Base-by-base conservation (phyloP, 2,329 filamentous ascomycete genomes). In the Microsporum audouinii region DNA sequence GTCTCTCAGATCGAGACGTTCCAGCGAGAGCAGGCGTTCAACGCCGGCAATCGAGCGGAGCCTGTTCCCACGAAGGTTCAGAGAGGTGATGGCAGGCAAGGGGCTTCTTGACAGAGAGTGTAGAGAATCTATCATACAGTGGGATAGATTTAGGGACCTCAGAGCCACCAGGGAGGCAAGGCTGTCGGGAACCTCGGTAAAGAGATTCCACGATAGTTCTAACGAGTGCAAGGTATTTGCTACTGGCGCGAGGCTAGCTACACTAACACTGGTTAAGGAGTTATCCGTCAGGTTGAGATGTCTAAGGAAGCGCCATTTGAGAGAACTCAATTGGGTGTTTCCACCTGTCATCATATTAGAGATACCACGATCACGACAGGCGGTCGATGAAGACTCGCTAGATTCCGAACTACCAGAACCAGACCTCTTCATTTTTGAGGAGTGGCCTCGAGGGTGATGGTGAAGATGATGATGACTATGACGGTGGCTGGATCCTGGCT, bases 91-190 rank as follows among this genome's bases (percentile, higher is more conserved):
- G 23, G 94, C 92, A 33, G 94, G 92, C 3, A 99, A 80, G 10
- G 94, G 90, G 68, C 88, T 94, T 65, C 88, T 85, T 1, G 86
- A 86, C 47, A 99, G 79, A 1, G 92, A 96, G 68, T 95, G 88
- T 61, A 99, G 80, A 14, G 91, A 94, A 67, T 92, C 89, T 65
- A 99, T 97, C 91, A 97, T 96, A 80, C 92, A 97, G 69, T 95
- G 88, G 2, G 92, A 95, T 31, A 99, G 80, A 69, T 99, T 97
- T 60, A 99, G 78, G 29, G 94, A 91, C 65, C 91, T 86, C n/a
- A 99, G 82, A 33, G 90, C 87, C 23, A 90, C 91, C 62, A 99
- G 79, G 7, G 84, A 88, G 10, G 91, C 88, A 61, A 99, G 78
- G 68, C 89, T 94, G 72, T 97, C 94, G 0, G 94, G 94, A 60